Base-by-base conservation (phyloP, 2,329 filamentous ascomycete genomes). In the Aplosporella prunicola region DNA sequence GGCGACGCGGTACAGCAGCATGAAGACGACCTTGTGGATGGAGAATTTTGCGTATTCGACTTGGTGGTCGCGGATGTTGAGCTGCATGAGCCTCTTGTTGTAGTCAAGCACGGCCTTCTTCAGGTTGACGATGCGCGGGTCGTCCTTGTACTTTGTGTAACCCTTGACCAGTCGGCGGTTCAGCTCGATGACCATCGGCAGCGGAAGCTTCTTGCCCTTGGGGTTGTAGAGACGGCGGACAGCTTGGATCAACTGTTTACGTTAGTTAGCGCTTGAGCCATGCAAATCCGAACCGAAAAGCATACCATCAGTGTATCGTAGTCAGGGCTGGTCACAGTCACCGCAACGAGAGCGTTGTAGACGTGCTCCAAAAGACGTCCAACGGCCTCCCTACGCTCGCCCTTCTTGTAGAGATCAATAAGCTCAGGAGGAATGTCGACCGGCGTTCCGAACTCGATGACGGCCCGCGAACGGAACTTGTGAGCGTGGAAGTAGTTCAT, bases 401-500 rank as follows among this genome's bases (percentile, higher is more conserved):
- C 86, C 45, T 72, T 76, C 59, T 80, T 82, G 64, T 94, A 96
- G 61, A 86, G 78, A 44, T 88, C 74, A 5, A 95, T 85, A 22
- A 95, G 66, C 51, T 93, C 82, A 14, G 69, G 67, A 1, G 87
- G 82, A 8, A 96, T 78, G 47, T 93, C 83, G 45, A 96, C 80
- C 0, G 91, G 87, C 17, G 77, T 80, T 7, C 91, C 91, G 51
- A 96, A 98, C 56, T 98, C 91, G 43, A 96, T 80, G 4, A 98
- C 89, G 23, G 89, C 91, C 56, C 91, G 77, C 45, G 89, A 96
- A 30, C 89, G 82, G 63, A 98, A 98, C 60, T 96, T 98, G 71
- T 98, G 89, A 0, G 89, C 84, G 61, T 96, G 89, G 64, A 98
- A 98, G 63, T 98, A 98, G 62, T 98, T 98, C 89, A 98, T 95